These are phyloP conservation scores for Theobroma cacao DNA, from an alignment of 345 rosid genomes.

Conservation along the genomic window DNA sequence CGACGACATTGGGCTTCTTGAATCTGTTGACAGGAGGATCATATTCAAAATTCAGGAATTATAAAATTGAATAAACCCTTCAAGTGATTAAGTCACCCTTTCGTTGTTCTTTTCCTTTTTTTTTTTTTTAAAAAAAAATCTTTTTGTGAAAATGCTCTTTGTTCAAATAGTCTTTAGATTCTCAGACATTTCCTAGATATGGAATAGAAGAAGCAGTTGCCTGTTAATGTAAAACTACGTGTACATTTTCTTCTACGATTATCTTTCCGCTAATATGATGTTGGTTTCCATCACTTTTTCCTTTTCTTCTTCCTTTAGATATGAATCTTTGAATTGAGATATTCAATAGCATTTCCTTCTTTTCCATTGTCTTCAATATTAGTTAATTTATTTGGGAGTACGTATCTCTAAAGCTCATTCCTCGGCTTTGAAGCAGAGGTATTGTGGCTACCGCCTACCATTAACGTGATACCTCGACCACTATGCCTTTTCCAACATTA, in stretches of 20 bases:
- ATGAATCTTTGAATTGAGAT: not conserved
- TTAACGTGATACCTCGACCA: no score
- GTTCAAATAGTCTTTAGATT: constrained; percentile 4
- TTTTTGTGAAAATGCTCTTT: not conserved
- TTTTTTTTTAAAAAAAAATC: not conserved
- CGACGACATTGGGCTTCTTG: constrained; percentile 67
- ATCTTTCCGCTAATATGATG: not conserved
- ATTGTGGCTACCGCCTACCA: no score
- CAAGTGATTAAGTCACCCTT: not conserved
- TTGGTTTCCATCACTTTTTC: not conserved
- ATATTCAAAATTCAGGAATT: constrained; percentile 46
- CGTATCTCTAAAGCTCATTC: no score
- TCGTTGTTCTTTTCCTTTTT: not conserved
- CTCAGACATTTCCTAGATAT: not conserved
- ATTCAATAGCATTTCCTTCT: not conserved
- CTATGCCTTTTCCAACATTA: not conserved
- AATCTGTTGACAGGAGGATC: constrained; percentile 62
- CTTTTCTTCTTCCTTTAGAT: not conserved
- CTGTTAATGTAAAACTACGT: not conserved
- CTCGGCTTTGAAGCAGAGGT: no score
- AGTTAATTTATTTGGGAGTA: no score
- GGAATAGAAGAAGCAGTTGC: not conserved
- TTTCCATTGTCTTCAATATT: not conserved
- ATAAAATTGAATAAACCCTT: not conserved
- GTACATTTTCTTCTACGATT: not conserved